These are phyloP conservation scores for Chlorella sp. DNA, from an alignment of 139 green algal genomes.

Conservation along the genomic window DNA sequence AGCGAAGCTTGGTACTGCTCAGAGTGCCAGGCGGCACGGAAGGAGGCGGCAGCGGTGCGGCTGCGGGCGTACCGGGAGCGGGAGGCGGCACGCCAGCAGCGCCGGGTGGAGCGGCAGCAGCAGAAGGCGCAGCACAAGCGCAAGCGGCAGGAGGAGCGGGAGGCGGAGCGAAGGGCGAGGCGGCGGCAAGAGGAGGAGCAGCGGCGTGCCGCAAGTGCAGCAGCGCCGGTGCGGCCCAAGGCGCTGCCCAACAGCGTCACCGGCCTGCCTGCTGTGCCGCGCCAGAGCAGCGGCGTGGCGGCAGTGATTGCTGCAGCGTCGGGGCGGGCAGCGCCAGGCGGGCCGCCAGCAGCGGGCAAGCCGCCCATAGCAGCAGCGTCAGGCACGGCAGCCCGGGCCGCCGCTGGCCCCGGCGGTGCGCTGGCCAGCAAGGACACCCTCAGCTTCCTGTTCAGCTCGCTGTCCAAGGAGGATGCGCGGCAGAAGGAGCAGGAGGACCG, in stretches of 20 bases:
- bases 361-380: background rate
- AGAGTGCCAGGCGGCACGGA: background rate
- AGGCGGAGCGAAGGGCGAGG: background rate
- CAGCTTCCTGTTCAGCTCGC: background rate
- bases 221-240: background rate
- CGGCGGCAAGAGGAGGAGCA: background rate
- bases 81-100: too few species aligned
- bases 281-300: background rate
- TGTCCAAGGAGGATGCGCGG: background rate
- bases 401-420: background rate
- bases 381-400: background rate
- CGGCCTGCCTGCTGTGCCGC: background rate
- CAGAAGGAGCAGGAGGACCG: background rate
- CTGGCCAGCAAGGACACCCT: slow-evolving; percentile 16
- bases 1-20: slow-evolving; percentile 29
- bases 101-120: too few species aligned
- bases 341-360: background rate
- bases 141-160: background rate
- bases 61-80: background rate
- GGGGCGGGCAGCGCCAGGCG: background rate
- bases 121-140: background rate
- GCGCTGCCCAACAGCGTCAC: background rate
- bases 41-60: background rate
- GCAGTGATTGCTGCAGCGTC: background rate
- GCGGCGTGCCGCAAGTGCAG: background rate